A percentile compares a stretch with the other conserved stretches of the same genome.
Evolutionary conservation across 2,329 filamentous ascomycete species (phyloP).

Genomic region (Helotiales sp.): DNA sequence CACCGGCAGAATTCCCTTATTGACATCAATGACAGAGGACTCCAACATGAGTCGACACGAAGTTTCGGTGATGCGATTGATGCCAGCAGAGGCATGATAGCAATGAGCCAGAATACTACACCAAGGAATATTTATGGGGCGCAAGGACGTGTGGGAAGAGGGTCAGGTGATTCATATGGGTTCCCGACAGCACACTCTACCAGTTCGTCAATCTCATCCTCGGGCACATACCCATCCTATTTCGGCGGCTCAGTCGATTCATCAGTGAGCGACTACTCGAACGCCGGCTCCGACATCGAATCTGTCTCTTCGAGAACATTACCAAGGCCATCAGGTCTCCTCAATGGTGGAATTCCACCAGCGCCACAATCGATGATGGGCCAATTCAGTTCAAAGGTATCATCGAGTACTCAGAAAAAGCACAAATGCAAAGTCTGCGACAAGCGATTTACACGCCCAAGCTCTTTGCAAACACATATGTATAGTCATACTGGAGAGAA

Average conservation of each 20-base stretch:
- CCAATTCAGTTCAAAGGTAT: slow-evolving; percentile 95
- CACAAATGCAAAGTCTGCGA: slow-evolving; percentile 99
- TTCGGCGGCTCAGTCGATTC: slow-evolving; percentile 84
- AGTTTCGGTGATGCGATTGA: slow-evolving; percentile 89
- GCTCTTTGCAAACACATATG: slow-evolving; percentile 95
- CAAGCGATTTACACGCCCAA: slow-evolving; percentile 93
- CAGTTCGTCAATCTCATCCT: slow-evolving; percentile 88
- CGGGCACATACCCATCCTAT: slow-evolving; percentile 77
- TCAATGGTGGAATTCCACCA: slow-evolving; percentile 66
- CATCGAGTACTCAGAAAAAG: slow-evolving; percentile 96
- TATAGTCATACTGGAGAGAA: slow-evolving; percentile 98
- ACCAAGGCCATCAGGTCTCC: slow-evolving; percentile 70
- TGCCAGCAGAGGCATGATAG: slow-evolving; percentile 90
- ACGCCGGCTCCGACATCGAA: slow-evolving; percentile 82
- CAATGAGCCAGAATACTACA: slow-evolving; percentile 94
- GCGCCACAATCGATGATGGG: slow-evolving; percentile 98
- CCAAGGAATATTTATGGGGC: slow-evolving; percentile 85
- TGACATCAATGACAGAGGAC: slow-evolving; percentile 62
- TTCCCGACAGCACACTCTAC: slow-evolving; percentile 84
- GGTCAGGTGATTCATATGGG: slow-evolving; percentile 83
- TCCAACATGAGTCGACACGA: slow-evolving; percentile 57
- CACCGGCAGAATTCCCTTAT: slow-evolving; percentile 62
- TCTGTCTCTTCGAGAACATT: slow-evolving; percentile 78
- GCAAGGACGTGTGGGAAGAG: slow-evolving; percentile 58
- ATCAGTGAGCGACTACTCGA: slow-evolving; percentile 90